phyloP scores from a whole-genome alignment of 306 rosid species.

The Medicago ruthenica region DNA sequence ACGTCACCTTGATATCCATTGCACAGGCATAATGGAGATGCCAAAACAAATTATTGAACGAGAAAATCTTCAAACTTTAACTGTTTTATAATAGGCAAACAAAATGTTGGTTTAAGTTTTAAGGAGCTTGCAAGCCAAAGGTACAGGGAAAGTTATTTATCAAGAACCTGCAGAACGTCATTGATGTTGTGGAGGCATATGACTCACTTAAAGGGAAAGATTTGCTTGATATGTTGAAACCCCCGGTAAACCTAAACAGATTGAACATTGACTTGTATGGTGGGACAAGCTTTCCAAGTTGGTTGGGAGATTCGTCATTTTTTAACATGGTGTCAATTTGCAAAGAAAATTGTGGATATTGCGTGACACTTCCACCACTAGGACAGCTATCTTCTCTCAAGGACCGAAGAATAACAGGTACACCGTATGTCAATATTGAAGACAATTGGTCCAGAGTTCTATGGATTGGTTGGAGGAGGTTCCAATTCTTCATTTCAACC shows the following conservation, averaged over 20 bases:
- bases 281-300: neutral
- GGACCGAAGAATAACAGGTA: neutral
- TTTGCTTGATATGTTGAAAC: neutral
- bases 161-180: conserved; percentile 1
- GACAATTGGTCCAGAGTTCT: neutral
- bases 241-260: neutral
- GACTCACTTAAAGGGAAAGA: neutral
- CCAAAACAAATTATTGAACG: neutral
- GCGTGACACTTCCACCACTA: neutral
- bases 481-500: neutral
- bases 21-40: neutral
- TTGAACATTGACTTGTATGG: neutral
- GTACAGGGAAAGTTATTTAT: neutral
- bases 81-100: neutral
- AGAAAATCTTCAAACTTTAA: conserved; percentile 3
- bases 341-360: neutral
- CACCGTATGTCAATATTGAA: neutral
- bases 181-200: neutral
- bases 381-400: neutral
- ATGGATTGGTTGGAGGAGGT: neutral
- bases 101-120: neutral
- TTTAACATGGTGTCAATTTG: neutral
- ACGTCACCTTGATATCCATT: neutral
- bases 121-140: neutral
- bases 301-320: neutral